A percentile compares a stretch with the other conserved stretches of the same genome.
phyloP scores from a whole-genome alignment of 129 eudicot species.

The Gnaphalium uliginosum region DNA sequence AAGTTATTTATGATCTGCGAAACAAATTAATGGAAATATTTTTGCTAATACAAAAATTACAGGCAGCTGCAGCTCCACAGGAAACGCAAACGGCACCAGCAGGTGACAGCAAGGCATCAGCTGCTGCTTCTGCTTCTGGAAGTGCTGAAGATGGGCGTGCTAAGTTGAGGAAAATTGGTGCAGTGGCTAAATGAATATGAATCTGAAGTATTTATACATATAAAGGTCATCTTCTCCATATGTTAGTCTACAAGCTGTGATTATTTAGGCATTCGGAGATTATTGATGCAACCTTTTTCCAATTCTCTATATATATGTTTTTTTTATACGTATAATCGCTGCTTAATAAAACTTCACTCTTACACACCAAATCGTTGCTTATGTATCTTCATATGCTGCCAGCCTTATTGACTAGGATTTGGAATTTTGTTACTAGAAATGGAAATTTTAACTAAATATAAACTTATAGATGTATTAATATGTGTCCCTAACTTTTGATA shows the following conservation, averaged over 20 bases:
- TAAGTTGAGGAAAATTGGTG: constrained; percentile 51
- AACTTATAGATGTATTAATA: no score
- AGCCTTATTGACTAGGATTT: not conserved
- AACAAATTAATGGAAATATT: not conserved
- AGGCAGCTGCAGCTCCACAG: constrained; percentile 41
- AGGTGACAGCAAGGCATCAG: constrained; percentile 6
- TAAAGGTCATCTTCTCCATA: constrained; percentile 24
- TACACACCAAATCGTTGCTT: not conserved
- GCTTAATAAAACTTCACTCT: constrained; percentile 14
- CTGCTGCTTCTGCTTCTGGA: constrained; percentile 23
- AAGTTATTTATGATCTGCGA: not conserved
- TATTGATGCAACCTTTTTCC: constrained; percentile 31
- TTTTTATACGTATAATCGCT: constrained; percentile 18
- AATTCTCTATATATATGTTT: not conserved
- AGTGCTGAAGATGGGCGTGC: constrained; percentile 43
- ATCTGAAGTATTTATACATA: not conserved
- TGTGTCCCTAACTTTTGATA: no score
- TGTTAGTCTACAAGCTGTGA: constrained; percentile 46
- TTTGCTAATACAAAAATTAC: constrained; percentile 21
- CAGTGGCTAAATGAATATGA: constrained; percentile 24
- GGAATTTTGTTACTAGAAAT: not conserved
- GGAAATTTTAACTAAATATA: no score
- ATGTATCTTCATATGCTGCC: not conserved
- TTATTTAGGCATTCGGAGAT: constrained; percentile 41
- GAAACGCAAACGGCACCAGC: constrained; percentile 39